phyloP scores from a whole-genome alignment of 139 green algal genomes.

The Zygnema circumcarinatum region DNA sequence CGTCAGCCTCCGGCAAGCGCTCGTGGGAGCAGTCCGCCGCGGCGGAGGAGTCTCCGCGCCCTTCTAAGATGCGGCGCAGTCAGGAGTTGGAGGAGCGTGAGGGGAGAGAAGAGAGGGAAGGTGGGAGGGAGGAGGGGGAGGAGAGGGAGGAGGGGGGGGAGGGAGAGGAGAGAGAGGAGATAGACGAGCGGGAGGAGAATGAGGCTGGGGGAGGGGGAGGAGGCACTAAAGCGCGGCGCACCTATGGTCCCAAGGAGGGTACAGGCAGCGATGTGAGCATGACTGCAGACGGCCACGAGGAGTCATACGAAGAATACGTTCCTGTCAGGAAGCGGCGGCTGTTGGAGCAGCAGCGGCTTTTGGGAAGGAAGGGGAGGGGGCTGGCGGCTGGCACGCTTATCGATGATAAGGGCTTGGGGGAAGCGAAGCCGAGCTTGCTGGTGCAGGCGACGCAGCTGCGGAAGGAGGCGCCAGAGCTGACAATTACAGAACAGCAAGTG shows the following conservation, averaged over 20 bases:
- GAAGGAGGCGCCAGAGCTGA: slow-evolving; percentile 66
- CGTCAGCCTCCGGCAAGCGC: no score
- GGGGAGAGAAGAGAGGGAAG: neutral
- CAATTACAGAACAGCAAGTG: slow-evolving; percentile 71
- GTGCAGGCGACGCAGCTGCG: slow-evolving; percentile 44
- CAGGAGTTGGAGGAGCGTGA: neutral
- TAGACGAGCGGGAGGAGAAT: neutral
- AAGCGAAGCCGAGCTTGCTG: slow-evolving; percentile 42
- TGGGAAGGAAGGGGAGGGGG: slow-evolving; percentile 42
- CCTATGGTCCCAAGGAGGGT: slow-evolving; percentile 1
- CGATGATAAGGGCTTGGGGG: neutral
- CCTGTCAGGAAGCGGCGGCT: slow-evolving; percentile 82
- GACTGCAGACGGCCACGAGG: slow-evolving; percentile 32
- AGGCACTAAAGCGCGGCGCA: slow-evolving; percentile 8
- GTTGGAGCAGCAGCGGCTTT: slow-evolving; percentile 70
- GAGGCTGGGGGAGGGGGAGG: neutral
- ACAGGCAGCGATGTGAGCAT: no score
- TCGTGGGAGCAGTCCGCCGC: no score
- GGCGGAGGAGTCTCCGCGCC: no score
- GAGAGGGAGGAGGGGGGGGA: neutral
- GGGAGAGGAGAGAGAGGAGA: neutral
- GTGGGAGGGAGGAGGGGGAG: neutral
- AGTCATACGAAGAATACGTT: slow-evolving; percentile 79
- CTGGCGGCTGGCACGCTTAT: neutral
- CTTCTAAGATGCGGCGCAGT: no score